Base-by-base conservation (phyloP, 352 stramenopile species). In the Pythium sukuiense region DNA sequence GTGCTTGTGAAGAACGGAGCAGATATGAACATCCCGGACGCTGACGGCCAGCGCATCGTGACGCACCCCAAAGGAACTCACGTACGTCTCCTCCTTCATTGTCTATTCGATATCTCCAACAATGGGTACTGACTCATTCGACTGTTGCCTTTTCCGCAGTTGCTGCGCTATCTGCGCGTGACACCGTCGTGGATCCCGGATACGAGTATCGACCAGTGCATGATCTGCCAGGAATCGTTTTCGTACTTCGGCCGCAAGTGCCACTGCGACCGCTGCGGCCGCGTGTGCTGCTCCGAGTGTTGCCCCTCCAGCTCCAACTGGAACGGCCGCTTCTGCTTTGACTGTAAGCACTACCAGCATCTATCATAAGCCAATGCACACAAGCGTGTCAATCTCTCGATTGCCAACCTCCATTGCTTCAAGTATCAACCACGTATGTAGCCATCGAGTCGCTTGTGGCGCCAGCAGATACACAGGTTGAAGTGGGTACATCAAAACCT, bases 221-320 rank as follows among this genome's bases (percentile, higher is more conserved):
- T 94, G 85, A 66, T 94, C 9, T 94, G 85, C 24, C 48, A 85
- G 26, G 76, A 92, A 55, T 59, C 72, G 14, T 94, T 94, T 59
- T 75, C 80, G 30, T 87, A 79, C 65, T 87, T 92, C 55, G 83
- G 79, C 24, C 74, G 83, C n/a, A 88, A 88, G 53, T 80, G 79
- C 57, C 83, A 90, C 64, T 93, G 85, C 69, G 71, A 85, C 26
- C 83, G 83, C 14, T 93, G 85, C 60, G 81, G 85, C 24, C 82
- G 82, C 29, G 73, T 93, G n/a, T 89, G 85, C 66, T 93, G 85
- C 63, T 87, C 85, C 3, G 81, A 90, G 55, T 93, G 85, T 62
- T 84, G 79, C 26, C 81, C 77, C 0, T 77, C 80, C 18, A 89
- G 76, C 48, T 87, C 81, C 33, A 84, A 80, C 18, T 90, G 82